Evolutionary conservation across 768 basidiomycete species (phyloP), one percentile per base, ranked within the genome.

Genomic region (Trametes elegans): DNA sequence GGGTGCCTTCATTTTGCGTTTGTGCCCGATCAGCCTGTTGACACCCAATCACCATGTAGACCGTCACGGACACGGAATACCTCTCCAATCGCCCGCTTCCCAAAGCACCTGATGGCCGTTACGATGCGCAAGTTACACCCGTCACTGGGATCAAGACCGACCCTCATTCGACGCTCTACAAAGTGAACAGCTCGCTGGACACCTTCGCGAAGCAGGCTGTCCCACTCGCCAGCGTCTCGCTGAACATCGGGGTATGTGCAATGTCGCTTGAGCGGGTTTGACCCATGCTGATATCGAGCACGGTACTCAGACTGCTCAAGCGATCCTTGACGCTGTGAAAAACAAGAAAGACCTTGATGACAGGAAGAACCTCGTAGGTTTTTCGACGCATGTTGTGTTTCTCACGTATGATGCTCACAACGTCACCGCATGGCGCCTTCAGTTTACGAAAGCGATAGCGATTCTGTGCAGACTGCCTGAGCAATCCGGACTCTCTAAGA

Each of bases 361-460:
- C 64, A 77, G 90, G 49, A 87, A 90, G 69, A 76, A 89, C 64
- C 69, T 87, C 47, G 90, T 90, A 53, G 48, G 84, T 71, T n/a
- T 14, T 5, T 41, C 2, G 34, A 26, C 11, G 24, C 19, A n/a
- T 62, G 13, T 64, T 47, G 14, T 19, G 9, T 16, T 11, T 6
- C 14, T 1, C 23, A 21, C 5, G 3, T 29, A 26, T n/a, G n/a
- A n/a, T 26, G 16, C 29, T 38, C 29, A 69, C n/a, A n/a, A n/a
- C n/a, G n/a, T n/a, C 58, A 57, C 40, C 19, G 24, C 19, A 16
- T 59, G 34, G n/a, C n/a, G n/a, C 32, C 46, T 21, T 8, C 28
- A 90, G 90, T 82, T 92, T 34, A 90, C 91, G 62, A 78, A 90
- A 61, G 74, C 81, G 7, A 71, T 92, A 16, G 76, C 75, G 3